phyloP scores from a whole-genome alignment of 108 stramenopile species.

The Fistulifera solaris region DNA sequence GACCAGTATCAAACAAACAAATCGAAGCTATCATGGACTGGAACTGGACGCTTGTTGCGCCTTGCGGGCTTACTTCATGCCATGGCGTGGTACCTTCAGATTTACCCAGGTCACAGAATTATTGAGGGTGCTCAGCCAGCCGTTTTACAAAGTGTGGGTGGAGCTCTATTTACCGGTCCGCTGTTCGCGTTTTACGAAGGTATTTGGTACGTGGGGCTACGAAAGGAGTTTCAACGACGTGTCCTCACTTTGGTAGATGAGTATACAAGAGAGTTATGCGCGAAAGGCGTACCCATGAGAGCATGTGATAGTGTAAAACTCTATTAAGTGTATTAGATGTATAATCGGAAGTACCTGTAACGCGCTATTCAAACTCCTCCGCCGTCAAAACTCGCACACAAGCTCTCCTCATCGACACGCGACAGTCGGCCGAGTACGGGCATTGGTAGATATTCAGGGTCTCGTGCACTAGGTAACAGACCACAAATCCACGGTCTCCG shows the following conservation, averaged over 20 bases:
- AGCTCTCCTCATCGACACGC: not conserved
- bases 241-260: slow-evolving; percentile 23
- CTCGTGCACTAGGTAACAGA: slow-evolving; percentile 50
- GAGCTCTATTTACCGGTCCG: slow-evolving; percentile 42
- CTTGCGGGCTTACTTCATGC: slow-evolving; percentile 31
- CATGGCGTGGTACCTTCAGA: slow-evolving; percentile 47
- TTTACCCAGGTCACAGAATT: slow-evolving; percentile 41
- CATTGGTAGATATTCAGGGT: slow-evolving; percentile 80
- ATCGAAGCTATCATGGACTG: slow-evolving; percentile 34
- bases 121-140: slow-evolving; percentile 55
- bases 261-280: slow-evolving; percentile 33
- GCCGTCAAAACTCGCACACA: too few relatives aligned
- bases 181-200: slow-evolving; percentile 61
- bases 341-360: not conserved
- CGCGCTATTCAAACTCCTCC: too few relatives aligned
- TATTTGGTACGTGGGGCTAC: slow-evolving; percentile 41
- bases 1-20: slow-evolving; percentile 10
- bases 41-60: slow-evolving; percentile 31
- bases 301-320: slow-evolving; percentile 11
- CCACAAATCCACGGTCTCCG: slow-evolving; percentile 13
- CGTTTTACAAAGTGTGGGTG: slow-evolving; percentile 30
- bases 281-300: slow-evolving; percentile 19
- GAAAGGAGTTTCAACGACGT: slow-evolving; percentile 24
- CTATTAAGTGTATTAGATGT: not conserved
- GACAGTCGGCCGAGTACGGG: slow-evolving; percentile 50